Percentiles rank a stretch among this genome's conserved stretches.
phyloP scores from a whole-genome alignment of 2,329 filamentous ascomycete species.

The Beauveria sp. region DNA sequence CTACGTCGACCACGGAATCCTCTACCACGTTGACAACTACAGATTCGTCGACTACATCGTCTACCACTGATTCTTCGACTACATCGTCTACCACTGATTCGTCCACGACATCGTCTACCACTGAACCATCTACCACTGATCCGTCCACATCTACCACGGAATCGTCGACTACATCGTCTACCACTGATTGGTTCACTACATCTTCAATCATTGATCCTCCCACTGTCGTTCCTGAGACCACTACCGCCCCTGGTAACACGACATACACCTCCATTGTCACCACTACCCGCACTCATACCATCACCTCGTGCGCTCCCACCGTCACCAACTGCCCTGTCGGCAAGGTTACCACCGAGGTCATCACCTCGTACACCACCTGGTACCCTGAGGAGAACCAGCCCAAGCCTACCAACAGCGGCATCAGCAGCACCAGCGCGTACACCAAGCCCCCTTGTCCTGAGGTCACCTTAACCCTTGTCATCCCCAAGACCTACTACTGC shows the following conservation, averaged over 20 bases:
- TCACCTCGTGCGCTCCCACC: slow-evolving; percentile 45
- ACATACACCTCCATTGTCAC: slow-evolving; percentile 25
- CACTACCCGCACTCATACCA: slow-evolving; percentile 39
- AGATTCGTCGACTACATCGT: no score
- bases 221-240: neutral
- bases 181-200: neutral
- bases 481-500: slow-evolving; percentile 23
- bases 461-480: slow-evolving; percentile 21
- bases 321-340: slow-evolving; percentile 41
- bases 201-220: no score
- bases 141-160: no score
- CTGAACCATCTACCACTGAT: no score
- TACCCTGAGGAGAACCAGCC: slow-evolving; percentile 24
- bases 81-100: no score
- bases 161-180: neutral
- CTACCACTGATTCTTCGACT: no score
- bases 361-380: slow-evolving; percentile 29
- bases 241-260: slow-evolving; percentile 10
- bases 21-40: no score
- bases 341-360: slow-evolving; percentile 25
- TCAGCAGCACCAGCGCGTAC: slow-evolving; percentile 9
- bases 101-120: no score
- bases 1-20: no score
- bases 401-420: slow-evolving; percentile 4
- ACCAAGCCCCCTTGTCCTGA: slow-evolving; percentile 16